A percentile compares a stretch with the other conserved stretches of the same genome.
Evolutionary conservation across 164 flowering plant genomes (phyloP).

Genomic region (Sextonia rubra): DNA sequence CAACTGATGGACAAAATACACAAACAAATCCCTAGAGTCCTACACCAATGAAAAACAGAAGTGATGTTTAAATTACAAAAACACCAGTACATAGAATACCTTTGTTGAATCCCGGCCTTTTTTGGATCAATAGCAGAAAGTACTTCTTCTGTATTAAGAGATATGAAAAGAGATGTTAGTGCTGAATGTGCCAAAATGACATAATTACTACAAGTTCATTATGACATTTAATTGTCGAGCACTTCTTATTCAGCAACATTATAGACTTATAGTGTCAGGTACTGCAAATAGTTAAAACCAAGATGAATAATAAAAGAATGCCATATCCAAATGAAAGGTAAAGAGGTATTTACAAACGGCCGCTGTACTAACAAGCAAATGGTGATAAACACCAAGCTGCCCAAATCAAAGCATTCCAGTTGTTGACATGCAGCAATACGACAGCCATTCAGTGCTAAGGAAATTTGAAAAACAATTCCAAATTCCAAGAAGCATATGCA

Average conservation of each 20-base stretch:
- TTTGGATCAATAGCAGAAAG: slow-evolving; percentile 75
- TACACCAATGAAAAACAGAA: background rate
- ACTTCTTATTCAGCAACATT: background rate
- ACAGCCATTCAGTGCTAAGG: no score
- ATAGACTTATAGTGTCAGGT: no score
- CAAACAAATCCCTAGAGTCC: background rate
- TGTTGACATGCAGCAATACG: no score
- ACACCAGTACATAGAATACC: slow-evolving; percentile 31
- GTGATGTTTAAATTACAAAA: background rate
- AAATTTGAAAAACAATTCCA: no score
- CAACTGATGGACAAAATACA: background rate
- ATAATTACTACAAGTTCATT: background rate
- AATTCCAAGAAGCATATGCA: no score
- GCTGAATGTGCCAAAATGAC: background rate
- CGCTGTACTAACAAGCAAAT: no score
- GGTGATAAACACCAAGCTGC: no score
- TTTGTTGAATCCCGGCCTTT: slow-evolving; percentile 81
- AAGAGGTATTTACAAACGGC: no score
- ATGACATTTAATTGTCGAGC: background rate
- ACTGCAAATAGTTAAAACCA: no score
- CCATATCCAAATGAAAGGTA: no score
- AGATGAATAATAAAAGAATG: no score
- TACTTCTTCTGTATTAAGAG: slow-evolving; percentile 60
- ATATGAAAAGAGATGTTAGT: slow-evolving; percentile 2
- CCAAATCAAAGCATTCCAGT: no score